Conservation (phyloP, 2,329 filamentous ascomycete species). For the Paecilomyces fulvus region DNA sequence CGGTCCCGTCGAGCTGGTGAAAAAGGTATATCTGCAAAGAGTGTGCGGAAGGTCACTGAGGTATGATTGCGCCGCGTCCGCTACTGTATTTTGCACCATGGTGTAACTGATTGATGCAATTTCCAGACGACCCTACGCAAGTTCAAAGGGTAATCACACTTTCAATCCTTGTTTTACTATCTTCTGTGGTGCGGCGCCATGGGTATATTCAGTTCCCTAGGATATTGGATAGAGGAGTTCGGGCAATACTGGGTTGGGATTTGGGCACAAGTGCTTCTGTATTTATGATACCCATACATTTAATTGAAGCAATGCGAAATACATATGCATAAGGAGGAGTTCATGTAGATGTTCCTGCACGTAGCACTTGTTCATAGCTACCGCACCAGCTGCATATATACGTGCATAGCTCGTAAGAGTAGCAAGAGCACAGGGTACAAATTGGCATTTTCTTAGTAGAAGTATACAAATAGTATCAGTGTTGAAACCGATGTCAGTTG, state of each 20-base stretch:
- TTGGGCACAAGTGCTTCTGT: background rate
- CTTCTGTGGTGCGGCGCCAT: background rate
- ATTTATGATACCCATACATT: background rate
- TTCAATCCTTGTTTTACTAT: background rate
- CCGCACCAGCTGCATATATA: too few species aligned
- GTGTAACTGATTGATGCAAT: background rate
- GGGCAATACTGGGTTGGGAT: background rate
- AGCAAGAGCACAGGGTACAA: too few species aligned
- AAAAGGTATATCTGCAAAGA: slow-evolving; percentile 63
- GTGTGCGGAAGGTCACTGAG: slow-evolving; percentile 68
- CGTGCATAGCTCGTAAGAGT: too few species aligned
- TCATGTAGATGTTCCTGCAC: too few species aligned
- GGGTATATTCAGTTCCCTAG: background rate
- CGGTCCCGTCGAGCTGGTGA: slow-evolving; percentile 67
- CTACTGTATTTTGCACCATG: background rate
- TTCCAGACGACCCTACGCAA: slow-evolving; percentile 55
- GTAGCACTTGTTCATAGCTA: too few species aligned
- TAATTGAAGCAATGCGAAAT: background rate
- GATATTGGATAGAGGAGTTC: background rate
- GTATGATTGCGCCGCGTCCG: slow-evolving; percentile 37
- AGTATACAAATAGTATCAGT: too few species aligned
- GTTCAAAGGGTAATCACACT: slow-evolving; percentile 54
- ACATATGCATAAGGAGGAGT: background rate
- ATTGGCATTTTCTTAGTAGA: too few species aligned
- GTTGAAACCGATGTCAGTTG: background rate